Base-by-base conservation (phyloP, 805 yeast genomes). In the Torulaspora gathmanii region DNA sequence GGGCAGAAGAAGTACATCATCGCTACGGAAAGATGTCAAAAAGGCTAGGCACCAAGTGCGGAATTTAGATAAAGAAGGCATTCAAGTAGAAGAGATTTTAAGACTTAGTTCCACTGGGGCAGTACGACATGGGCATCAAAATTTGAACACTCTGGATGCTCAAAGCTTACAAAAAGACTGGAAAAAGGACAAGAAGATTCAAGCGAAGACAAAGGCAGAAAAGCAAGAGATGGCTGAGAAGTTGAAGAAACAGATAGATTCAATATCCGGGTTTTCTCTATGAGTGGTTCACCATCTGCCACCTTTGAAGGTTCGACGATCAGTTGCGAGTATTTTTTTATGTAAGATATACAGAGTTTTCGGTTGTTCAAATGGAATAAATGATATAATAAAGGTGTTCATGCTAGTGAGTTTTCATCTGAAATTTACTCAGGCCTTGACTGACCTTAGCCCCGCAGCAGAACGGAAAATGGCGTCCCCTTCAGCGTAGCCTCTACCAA, bases 401-500 rank as follows among this genome's bases (percentile, higher is more conserved):
- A 17, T 17, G 40, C 10, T 15, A 16, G 5, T 11, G 13, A 27
- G 25, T 31, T 33, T 15, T 17, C 20, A 11, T 17, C 27, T 23
- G 26, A 17, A 9, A 16, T 23, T 27, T 17, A 17, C 42, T 66
- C 68, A 85, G 49, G 87, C 86, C 62, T 80, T 80, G 47, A 82
- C 79, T 42, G 80, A 72, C 75, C 95, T 82, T 52, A 83, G 65
- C 45, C 95, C 95, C 51, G 83, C 86, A 45, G 75, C 72, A 11
- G 87, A 78, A 72, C 97, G 83, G 78, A 93, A 91, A 46, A 90
- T 85, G 50, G 97, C 95, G 64, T 93, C 98, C 50, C 98, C 99
- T 73, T 93, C 99, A 50, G 98, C 82, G 70, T 89, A 93, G 44
- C 96, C 96, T 74, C 96, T 84, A 54, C 99, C 99, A 51, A 90